phyloP scores from a whole-genome alignment of 768 basidiomycete genomes.

The Lactarius psammicola region DNA sequence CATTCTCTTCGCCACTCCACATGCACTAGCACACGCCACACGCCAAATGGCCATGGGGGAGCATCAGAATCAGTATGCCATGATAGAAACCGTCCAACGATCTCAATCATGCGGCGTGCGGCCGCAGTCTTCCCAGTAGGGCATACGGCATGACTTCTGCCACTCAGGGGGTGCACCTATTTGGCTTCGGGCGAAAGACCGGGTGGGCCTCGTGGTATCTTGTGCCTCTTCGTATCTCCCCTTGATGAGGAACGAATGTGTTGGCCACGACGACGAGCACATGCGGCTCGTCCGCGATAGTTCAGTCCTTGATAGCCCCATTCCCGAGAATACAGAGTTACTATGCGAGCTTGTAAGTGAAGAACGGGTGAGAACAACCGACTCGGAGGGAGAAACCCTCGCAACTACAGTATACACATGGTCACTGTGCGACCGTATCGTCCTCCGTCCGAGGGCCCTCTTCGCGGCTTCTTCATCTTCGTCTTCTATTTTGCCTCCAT shows the following conservation, averaged over 20 bases:
- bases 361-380: not conserved
- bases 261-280: slow-evolving; percentile 30
- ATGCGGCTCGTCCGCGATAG: slow-evolving; percentile 32
- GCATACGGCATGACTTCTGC: slow-evolving; percentile 35
- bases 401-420: not conserved
- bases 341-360: not conserved
- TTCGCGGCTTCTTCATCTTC: not conserved
- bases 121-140: slow-evolving; percentile 38
- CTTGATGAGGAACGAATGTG: slow-evolving; percentile 37
- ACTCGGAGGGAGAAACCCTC: not conserved
- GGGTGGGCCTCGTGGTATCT: slow-evolving; percentile 36
- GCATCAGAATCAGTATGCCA: not conserved
- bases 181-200: slow-evolving; percentile 38
- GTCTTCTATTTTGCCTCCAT: not conserved
- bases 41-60: not conserved
- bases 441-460: not conserved
- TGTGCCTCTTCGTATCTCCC: slow-evolving; percentile 41
- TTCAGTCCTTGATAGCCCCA: slow-evolving; percentile 31
- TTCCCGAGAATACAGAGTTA: too few relatives aligned
- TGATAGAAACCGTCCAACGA: slow-evolving; percentile 35
- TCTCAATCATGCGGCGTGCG: slow-evolving; percentile 33
- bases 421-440: not conserved
- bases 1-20: not conserved
- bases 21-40: not conserved
- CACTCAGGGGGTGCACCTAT: slow-evolving; percentile 35